Evolutionary conservation across 805 yeast genomes (phyloP).

Genomic region (Candida sithepensis): DNA sequence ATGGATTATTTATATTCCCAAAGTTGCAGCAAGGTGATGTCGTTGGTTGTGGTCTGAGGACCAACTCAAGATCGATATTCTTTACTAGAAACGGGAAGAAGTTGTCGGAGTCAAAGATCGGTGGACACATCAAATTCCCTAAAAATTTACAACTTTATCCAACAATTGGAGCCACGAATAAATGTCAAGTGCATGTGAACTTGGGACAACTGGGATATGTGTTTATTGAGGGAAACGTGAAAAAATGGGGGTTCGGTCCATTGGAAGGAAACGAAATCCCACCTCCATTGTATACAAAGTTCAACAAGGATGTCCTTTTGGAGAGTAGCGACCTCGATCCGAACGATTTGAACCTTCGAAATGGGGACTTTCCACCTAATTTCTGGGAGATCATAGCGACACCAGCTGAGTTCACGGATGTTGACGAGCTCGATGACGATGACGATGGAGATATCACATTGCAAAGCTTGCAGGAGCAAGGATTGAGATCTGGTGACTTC

Average conservation of each 20-base stretch:
- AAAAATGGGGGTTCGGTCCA: constrained; percentile 95
- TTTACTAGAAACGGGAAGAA: constrained; percentile 95
- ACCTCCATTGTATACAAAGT: constrained; percentile 88
- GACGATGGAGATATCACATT: constrained; percentile 26
- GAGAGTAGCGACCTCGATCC: constrained; percentile 57
- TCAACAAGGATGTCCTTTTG: constrained; percentile 70
- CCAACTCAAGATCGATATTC: constrained; percentile 79
- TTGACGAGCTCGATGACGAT: constrained; percentile 18
- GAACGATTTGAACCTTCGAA: constrained; percentile 36
- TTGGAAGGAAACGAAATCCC: constrained; percentile 84
- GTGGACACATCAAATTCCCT: constrained; percentile 75
- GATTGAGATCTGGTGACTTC: constrained; percentile 16
- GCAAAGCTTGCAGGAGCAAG: constrained; percentile 22
- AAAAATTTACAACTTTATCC: constrained; percentile 74
- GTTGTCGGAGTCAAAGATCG: constrained; percentile 73
- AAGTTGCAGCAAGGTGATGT: constrained; percentile 78
- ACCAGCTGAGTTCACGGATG: constrained; percentile 32
- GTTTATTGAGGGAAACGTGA: constrained; percentile 86
- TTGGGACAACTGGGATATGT: constrained; percentile 89
- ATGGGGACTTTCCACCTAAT: constrained; percentile 52
- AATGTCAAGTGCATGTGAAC: constrained; percentile 85
- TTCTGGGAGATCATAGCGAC: constrained; percentile 41
- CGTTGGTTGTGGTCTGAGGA: constrained; percentile 85
- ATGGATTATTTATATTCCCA: constrained; percentile 54
- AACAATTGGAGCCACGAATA: constrained; percentile 80